Evolutionary conservation across 768 basidiomycete species (phyloP), one percentile per base, ranked within the genome.

Genomic region (Sarcodon sp.): DNA sequence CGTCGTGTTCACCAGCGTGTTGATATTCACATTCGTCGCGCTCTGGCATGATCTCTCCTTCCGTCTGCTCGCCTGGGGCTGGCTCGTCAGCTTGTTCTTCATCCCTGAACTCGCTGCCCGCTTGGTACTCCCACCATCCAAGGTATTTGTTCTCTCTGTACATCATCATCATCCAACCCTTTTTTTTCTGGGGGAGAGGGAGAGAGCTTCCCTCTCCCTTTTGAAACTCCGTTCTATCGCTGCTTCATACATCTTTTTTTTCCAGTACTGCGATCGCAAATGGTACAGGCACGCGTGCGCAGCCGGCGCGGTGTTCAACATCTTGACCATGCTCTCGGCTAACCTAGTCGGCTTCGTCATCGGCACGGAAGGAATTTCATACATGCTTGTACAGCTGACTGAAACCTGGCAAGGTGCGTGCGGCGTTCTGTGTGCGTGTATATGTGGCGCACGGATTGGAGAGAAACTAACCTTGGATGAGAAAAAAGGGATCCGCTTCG

Each of bases 1-100:
- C 43, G 60, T 68, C 2, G 56, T 81, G 6, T 44, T 84, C 18
- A 83, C 93, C 37, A 87, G 79, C 0, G 52, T 82, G 8, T 65
- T 94, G 36, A 77, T 94, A 15, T 98, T 97, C 70, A 86, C 94
- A 0, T 98, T 99, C 57, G 93, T 97, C 18, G 94, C 96, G 0
- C 66, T 99, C 15, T 99, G 94, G 94, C 96, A 99, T 55, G 96
- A 97, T 59, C 71, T 97, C 1, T 86, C 87, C 0, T 82, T 94
- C 62, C 72, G 73, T 21, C 73, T 98, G 4, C 71, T 99, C 1
- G 81, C 89, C 1, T 99, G 93, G 93, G 94, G 96, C 2, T 98
- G 96, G 96, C 80, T 96, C 8, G 73, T 94, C 50, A 87, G 80
- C 57, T 51, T 94, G 43, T 96, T 99, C 63, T 81, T 99, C 51